Base-by-base conservation (phyloP, 192 early-diverging fungal species). In the Gamsiella multidivaricata region DNA sequence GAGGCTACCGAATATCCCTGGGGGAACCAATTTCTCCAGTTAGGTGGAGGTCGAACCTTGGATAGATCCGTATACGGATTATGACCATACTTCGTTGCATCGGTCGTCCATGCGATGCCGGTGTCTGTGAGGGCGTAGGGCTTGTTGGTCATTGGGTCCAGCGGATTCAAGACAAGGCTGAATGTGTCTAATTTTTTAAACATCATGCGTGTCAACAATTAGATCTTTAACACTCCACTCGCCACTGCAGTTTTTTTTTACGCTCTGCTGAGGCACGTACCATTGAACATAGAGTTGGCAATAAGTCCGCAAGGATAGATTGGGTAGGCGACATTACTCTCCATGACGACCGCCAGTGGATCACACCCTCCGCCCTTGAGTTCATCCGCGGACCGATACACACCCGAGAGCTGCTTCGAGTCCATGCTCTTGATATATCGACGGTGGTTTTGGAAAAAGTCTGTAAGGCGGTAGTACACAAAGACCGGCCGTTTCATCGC, bases 381-480 rank as follows among this genome's bases (percentile, higher is more conserved):
- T 0, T 83, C 83, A 10, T 52, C 41, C 0, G 62, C 79, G n/a
- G 80, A 45, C 18, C 91, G 72, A 20, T 54, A 64, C 34, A 85
- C 84, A 26, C 96, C 96, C 37, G 84, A 82, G 8, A 98, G 88
- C 73, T 99, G 97, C 52, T 90, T 89, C 25, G 86, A 73, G 70
- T 93, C 90, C 76, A 94, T 89, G 74, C 90, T 92, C 79, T 96
- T 95, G 31, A 98, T 93, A 66, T 98, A 99, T 50, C 91, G 89
- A 43, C 98, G 89, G 69, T 99, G 96, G 85, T 99, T 99, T 80
- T 99, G 98, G 82, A 96, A 98, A 80, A 99, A 99, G 81, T 97
- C 94, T 26, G 97, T 96, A 53, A 99, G 90, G 53, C 92, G 84
- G 70, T 98, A 98, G 81, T 97, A 98, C 54, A 99, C 61, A 69